Base-by-base conservation (phyloP, 768 basidiomycete species). In the Amanita phalloides region DNA sequence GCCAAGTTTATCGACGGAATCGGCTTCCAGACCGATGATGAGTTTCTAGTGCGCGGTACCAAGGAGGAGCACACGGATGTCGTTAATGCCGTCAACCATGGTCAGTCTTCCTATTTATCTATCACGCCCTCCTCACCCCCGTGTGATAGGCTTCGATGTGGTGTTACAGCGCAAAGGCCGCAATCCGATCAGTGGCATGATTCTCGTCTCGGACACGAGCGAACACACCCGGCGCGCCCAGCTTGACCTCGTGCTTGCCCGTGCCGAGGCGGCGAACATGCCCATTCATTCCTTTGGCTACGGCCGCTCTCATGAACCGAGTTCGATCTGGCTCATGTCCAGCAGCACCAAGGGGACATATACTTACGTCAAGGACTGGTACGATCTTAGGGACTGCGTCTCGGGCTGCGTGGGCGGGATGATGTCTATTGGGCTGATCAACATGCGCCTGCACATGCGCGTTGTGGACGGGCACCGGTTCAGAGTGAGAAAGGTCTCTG, bases 231-330 rank as follows among this genome's bases (percentile, higher is more conserved):
- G 92, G 49, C 83, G 93, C 13, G 91, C 91, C 21, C 94, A 97
- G 66, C 98, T 99, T 92, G 96, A 99, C 64, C 78, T 99, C 13
- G 94, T 97, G 13, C 86, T 97, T 44, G 94, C 95, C 41, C 86
- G 96, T 35, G 88, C 93, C 1, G 96, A 99, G 62, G 95, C 96
- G 10, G 96, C 90, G 28, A 92, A 92, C 64, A 82, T 96, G 23
- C 94, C 96, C 3, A 96, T 99, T 51, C 95, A 99, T 65, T 88
- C 94, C 3, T 86, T 99, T 57, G 96, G 96, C 48, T 99, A 95
- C 61, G 95, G 94, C 25, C 88, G 90, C 54, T 89, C 91, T 13
- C 96, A 98, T 63, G 96, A 98, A 65, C 96, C 96, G 14, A 91
- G 91, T 11, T 95, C 93, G 6, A 78, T 99, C 32, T 98, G 96